Evolutionary conservation across 768 basidiomycete species (phyloP), one percentile per base, ranked within the genome.

Genomic region (Leccinellum luteum): DNA sequence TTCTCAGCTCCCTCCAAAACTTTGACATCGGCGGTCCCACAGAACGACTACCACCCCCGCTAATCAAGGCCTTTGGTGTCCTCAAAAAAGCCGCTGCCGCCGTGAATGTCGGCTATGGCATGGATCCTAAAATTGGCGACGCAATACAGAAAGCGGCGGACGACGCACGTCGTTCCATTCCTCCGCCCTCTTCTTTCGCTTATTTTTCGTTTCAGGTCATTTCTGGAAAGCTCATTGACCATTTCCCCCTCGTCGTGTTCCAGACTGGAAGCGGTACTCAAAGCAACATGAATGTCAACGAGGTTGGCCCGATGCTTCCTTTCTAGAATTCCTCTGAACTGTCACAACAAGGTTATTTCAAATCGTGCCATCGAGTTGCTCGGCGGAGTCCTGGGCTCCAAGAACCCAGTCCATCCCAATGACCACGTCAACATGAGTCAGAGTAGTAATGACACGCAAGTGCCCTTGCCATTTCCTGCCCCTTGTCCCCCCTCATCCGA

Each of bases 391-490:
- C 80, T 98, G 56, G 97, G 97, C 32, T 93, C 91, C 48, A 99
- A 98, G 81, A 92, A 81, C 66, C 97, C 97, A 9, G 95, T 99
- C 2, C 97, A 99, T 72, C 97, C 97, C 35, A 99, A 99, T 74
- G 97, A 99, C 70, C 97, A 99, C 75, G 95, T 98, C 66, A 99
- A 99, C 79, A 96, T 90, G 90, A 94, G 92, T 73, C 96, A 98
- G 75, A 96, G 93, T 63, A 95, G 93, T 69, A 99, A 99, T 69
- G 97, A 99, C 75, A 94, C 95, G 93, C 94, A 72, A 67, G 89
- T 79, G 8, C 17, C 28, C 19, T 23, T 31, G 10, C 55, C 4
- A 6, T 17, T 38, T 38, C 45, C 35, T 21, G 15, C 15, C 32
- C 47, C 43, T 23, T 43, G 27, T 2, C 23, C 17, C 14, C 4